Percentiles rank a stretch among this genome's conserved stretches.
Evolutionary conservation across 2,329 filamentous ascomycete genomes (phyloP).

Genomic region (Verticillium tricorpus): DNA sequence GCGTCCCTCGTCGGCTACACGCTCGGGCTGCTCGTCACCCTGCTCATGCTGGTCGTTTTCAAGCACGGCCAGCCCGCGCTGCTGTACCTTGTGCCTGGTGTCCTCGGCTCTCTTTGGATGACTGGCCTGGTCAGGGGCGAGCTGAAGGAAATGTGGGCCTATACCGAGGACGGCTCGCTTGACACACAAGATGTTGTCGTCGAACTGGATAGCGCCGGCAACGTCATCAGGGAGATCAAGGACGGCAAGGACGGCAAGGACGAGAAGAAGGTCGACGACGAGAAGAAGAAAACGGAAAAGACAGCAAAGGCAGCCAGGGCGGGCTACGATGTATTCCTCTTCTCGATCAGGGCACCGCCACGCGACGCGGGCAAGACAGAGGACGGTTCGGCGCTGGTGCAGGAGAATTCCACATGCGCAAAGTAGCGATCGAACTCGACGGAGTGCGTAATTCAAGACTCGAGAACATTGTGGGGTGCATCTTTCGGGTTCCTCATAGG

Average conservation of each 20-base stretch:
- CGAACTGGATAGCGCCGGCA: constrained; percentile 46
- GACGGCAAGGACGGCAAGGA: constrained; percentile 26
- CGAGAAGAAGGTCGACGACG: constrained; percentile 20
- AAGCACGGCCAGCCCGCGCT: constrained; percentile 85
- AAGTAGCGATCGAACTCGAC: background rate
- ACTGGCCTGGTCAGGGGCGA: constrained; percentile 71
- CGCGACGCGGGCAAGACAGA: background rate
- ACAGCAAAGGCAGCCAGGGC: constrained; percentile 6
- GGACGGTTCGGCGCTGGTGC: background rate
- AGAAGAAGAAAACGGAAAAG: constrained; percentile 13
- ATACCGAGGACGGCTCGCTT: constrained; percentile 66
- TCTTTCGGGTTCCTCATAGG: background rate
- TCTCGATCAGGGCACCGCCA: constrained; percentile 15
- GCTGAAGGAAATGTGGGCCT: constrained; percentile 70
- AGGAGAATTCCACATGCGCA: background rate
- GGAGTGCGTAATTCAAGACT: background rate
- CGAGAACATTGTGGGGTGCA: too few species aligned
- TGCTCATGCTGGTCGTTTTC: constrained; percentile 72
- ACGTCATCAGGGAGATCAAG: constrained; percentile 35
- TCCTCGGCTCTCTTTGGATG: constrained; percentile 69
- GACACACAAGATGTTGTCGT: constrained; percentile 52
- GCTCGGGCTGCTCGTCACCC: constrained; percentile 69
- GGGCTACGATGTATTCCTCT: constrained; percentile 18
- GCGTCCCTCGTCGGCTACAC: constrained; percentile 74
- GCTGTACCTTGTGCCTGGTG: constrained; percentile 85